Conservation (phyloP, 805 yeast genomes). For the Wickerhamomyces kurtzmanii region DNA sequence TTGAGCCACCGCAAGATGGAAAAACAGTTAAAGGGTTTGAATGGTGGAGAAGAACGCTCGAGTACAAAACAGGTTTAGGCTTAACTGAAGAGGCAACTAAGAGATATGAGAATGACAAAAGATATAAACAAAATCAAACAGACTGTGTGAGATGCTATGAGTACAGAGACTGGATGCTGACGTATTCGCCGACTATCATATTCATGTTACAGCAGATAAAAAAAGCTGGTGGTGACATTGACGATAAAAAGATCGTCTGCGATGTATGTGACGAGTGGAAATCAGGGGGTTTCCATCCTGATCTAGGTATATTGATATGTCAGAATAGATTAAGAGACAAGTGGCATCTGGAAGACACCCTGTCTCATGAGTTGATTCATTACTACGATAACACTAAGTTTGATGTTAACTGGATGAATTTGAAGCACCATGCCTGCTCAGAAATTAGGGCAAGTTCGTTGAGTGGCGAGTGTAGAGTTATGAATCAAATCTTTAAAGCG, state of each 20-base stretch:
- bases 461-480: constrained; percentile 90
- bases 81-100: constrained; percentile 37
- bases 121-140: constrained; percentile 29
- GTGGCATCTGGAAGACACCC: constrained; percentile 81
- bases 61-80: constrained; percentile 65
- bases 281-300: constrained; percentile 93
- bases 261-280: constrained; percentile 74
- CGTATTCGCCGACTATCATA: constrained; percentile 73
- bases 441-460: constrained; percentile 90
- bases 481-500: constrained; percentile 58
- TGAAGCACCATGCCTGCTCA: constrained; percentile 93
- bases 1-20: constrained; percentile 6
- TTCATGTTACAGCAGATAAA: constrained; percentile 82
- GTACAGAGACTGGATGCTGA: constrained; percentile 70
- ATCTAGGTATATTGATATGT: constrained; percentile 77
- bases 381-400: constrained; percentile 87
- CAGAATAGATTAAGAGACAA: constrained; percentile 62
- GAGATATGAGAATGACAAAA: constrained; percentile 48
- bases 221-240: constrained; percentile 42
- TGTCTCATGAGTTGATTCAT: constrained; percentile 89
- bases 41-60: constrained; percentile 74
- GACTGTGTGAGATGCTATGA: constrained; percentile 68
- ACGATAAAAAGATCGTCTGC: constrained; percentile 53
- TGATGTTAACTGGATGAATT: constrained; percentile 74
- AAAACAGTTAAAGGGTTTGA: constrained; percentile 39